Evolutionary conservation across 2,329 filamentous ascomycete species (phyloP).

Genomic region (Mycocentrospora acerina): DNA sequence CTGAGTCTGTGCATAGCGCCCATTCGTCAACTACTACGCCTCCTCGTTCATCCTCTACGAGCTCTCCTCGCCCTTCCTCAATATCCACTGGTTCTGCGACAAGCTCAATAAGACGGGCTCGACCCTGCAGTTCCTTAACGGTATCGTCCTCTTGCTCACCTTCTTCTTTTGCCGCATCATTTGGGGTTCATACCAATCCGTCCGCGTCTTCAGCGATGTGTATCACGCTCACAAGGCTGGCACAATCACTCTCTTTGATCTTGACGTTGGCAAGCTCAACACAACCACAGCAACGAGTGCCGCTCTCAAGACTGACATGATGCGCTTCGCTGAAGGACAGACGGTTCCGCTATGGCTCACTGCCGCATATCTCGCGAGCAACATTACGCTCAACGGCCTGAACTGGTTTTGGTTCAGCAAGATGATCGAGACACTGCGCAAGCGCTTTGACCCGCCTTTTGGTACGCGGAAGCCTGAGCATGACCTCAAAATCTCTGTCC

Average conservation of each 20-base stretch:
- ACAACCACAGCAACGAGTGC: constrained; percentile 20
- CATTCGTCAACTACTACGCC: constrained; percentile 82
- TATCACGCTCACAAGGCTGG: constrained; percentile 49
- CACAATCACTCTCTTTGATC: constrained; percentile 24
- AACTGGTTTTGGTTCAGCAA: constrained; percentile 87
- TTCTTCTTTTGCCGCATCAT: constrained; percentile 78
- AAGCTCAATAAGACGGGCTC: constrained; percentile 80
- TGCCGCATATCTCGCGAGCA: constrained; percentile 66
- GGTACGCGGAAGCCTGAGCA: constrained; percentile 42
- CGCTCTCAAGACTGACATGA: constrained; percentile 46
- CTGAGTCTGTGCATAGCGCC: constrained; percentile 56
- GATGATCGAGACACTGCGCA: constrained; percentile 79
- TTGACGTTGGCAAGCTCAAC: constrained; percentile 29
- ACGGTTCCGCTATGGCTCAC: constrained; percentile 69
- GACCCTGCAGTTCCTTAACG: constrained; percentile 73
- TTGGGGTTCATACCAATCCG: constrained; percentile 74
- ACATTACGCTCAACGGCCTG: constrained; percentile 70
- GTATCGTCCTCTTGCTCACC: constrained; percentile 67
- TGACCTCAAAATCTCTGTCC: constrained; percentile 12
- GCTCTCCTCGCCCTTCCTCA: constrained; percentile 80
- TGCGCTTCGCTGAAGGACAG: constrained; percentile 49
- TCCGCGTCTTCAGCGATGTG: constrained; percentile 66
- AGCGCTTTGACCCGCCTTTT: constrained; percentile 67
- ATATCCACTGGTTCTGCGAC: constrained; percentile 91
- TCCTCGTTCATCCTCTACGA: constrained; percentile 84